Evolutionary conservation across 257 asterid genomes (phyloP), one percentile per base, ranked within the genome.

Genomic region (Capsicum chinense): DNA sequence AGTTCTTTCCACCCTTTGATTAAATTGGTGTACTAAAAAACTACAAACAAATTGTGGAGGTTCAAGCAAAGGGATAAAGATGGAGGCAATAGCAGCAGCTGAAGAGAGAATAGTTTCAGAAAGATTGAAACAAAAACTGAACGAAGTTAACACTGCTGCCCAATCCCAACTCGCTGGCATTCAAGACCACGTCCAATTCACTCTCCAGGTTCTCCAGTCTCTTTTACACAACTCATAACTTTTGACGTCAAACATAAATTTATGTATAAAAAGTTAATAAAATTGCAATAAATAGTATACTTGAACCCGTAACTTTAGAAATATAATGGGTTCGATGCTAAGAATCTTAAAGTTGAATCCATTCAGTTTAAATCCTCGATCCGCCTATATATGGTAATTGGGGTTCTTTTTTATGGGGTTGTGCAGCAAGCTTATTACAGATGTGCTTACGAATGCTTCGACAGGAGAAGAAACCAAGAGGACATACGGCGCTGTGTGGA

Each of bases 391-490:
- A 26, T 26, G 33, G 33, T 26, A 26, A 54, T 15, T 50, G 1
- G 81, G 52, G 17, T 50, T 8, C 3, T 6, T 13, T 79, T 50
- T 47, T 42, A 33, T 21, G 81, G 79, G 44, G 68, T 15, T 67
- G 82, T 91, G 92, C 91, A 97, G 98, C 94, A 93, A 94, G 97
- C 95, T 48, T 97, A 94, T 88, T 97, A 92, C 88, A 93, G 87
- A 90, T 97, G 99, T 84, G 98, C 98, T n/a, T 85, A 93, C 73
- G 97, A 94, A 85, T 97, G 99, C 87, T 95, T 93, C 84, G 97
- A 97, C 78, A 86, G 98, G 92, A 92, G 89, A 63, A 92, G 64
- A 86, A 92, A 87, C 69, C 90, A 89, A 66, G 97, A 91, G 19
- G 97, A 93, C 89, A 92, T 95, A 14, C 83, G 88, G 83, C 92